Conservation (phyloP, 1,139 yeast species). For the Diutina catenulata region DNA sequence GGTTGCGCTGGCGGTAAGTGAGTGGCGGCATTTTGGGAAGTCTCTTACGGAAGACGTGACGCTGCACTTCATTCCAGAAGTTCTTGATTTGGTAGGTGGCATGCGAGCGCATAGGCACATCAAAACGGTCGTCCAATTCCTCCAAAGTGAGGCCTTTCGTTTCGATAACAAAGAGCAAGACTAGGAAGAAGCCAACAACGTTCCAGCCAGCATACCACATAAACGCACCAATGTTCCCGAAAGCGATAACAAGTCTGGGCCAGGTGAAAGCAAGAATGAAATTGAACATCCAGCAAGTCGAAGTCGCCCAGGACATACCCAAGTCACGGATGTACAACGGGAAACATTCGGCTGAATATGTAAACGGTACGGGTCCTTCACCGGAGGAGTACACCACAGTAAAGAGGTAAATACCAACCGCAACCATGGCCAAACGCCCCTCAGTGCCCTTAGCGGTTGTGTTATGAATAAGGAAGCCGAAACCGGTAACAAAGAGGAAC, state of each 20-base stretch:
- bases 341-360: constrained; percentile 80
- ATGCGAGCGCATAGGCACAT: constrained; percentile 41
- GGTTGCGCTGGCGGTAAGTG: constrained; percentile 44
- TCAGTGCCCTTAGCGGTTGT: constrained; percentile 13
- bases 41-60: constrained; percentile 17
- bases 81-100: constrained; percentile 43
- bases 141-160: constrained; percentile 60
- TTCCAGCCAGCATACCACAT: constrained; percentile 90
- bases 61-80: constrained; percentile 11
- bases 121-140: constrained; percentile 61
- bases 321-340: constrained; percentile 76
- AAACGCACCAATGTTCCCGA: constrained; percentile 76
- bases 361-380: constrained; percentile 87
- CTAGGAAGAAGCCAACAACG: constrained; percentile 58
- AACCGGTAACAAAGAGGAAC: constrained; percentile 2
- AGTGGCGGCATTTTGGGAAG: constrained; percentile 42
- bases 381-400: constrained; percentile 72
- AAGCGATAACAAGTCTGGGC: constrained; percentile 59
- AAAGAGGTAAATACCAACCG: constrained; percentile 64
- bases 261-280: constrained; percentile 73
- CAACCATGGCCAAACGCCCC: constrained; percentile 54
- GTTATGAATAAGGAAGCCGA: constrained; percentile 50
- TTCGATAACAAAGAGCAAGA: constrained; percentile 56
- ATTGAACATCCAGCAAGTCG: constrained; percentile 80
- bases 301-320: constrained; percentile 79